Evolutionary conservation across 805 yeast species (phyloP).

Genomic region (Pichia nakasei): DNA sequence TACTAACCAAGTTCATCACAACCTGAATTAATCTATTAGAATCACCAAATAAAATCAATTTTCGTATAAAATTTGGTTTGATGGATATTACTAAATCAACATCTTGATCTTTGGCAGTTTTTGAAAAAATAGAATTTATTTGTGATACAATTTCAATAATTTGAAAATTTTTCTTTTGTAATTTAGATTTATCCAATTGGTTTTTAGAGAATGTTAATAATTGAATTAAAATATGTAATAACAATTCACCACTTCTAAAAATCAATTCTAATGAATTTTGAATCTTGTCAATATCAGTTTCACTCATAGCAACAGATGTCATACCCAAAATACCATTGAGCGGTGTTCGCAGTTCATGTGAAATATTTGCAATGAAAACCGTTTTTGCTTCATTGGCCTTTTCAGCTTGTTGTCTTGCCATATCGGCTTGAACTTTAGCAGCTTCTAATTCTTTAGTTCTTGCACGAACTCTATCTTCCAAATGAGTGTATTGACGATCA

Average conservation of each 20-base stretch:
- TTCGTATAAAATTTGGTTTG: conserved; percentile 50
- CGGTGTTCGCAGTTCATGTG: conserved; percentile 93
- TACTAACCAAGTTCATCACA: conserved; percentile 85
- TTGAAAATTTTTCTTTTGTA: conserved; percentile 77
- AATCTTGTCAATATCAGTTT: conserved; percentile 56
- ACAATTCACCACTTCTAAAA: conserved; percentile 83
- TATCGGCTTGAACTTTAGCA: conserved; percentile 69
- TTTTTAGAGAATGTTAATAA: conserved; percentile 87
- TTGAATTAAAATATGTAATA: conserved; percentile 85
- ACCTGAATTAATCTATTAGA: conserved; percentile 85
- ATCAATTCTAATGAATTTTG: conserved; percentile 73
- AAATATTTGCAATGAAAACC: conserved; percentile 82
- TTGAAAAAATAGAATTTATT: conserved; percentile 75
- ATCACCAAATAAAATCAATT: conserved; percentile 74
- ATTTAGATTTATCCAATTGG: conserved; percentile 70
- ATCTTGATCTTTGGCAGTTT: conserved; percentile 67
- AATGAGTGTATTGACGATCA: conserved; percentile 69
- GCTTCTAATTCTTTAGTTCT: conserved; percentile 84
- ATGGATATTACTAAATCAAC: conserved; percentile 58
- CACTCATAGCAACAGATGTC: conserved; percentile 91
- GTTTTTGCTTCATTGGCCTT: conserved; percentile 96
- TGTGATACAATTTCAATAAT: conserved; percentile 77
- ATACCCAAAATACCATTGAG: conserved; percentile 92
- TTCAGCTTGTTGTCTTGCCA: conserved; percentile 40
- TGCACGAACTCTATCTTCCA: conserved; percentile 81